Conservation (phyloP, 2,329 filamentous ascomycete species). For the Exutisphaerella laricina region DNA sequence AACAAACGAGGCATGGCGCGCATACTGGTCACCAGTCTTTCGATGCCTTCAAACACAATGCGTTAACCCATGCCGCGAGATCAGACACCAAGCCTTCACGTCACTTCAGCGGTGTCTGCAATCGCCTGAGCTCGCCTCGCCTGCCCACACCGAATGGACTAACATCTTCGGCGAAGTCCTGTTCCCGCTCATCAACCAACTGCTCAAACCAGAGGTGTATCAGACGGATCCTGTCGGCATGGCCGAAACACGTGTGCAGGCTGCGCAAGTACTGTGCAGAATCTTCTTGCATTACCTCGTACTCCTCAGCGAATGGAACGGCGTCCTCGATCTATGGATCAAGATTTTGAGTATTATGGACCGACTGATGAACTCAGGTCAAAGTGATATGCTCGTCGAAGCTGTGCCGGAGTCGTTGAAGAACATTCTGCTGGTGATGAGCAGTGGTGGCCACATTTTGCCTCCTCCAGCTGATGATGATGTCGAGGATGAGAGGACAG, state of each 20-base stretch:
- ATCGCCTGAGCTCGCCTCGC: slow-evolving; percentile 75
- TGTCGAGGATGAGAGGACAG: slow-evolving; percentile 38
- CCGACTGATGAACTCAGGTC: slow-evolving; percentile 89
- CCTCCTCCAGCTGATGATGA: slow-evolving; percentile 46
- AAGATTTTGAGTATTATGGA: slow-evolving; percentile 96
- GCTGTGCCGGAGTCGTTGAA: slow-evolving; percentile 93
- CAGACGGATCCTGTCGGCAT: slow-evolving; percentile 86
- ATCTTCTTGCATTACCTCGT: slow-evolving; percentile 94
- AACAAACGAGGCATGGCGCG: slow-evolving; percentile 70
- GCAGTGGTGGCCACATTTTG: slow-evolving; percentile 76
- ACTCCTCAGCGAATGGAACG: slow-evolving; percentile 75
- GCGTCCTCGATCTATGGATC: slow-evolving; percentile 86
- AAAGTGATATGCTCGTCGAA: slow-evolving; percentile 72
- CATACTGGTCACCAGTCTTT: slow-evolving; percentile 96
- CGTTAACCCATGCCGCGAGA: slow-evolving; percentile 88
- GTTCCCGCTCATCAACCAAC: slow-evolving; percentile 79
- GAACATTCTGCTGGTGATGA: slow-evolving; percentile 94
- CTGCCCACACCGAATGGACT: slow-evolving; percentile 77
- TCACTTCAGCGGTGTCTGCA: slow-evolving; percentile 80
- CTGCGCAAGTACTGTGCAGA: slow-evolving; percentile 85
- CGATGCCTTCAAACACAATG: slow-evolving; percentile 83
- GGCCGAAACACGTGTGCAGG: slow-evolving; percentile 90
- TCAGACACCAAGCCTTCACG: slow-evolving; percentile 81
- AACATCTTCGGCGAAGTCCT: slow-evolving; percentile 91
- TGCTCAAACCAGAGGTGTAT: slow-evolving; percentile 92